A percentile compares a stretch with the other conserved stretches of the same genome.
phyloP scores from a whole-genome alignment of 345 rosid species.

The Trapa bicornis region DNA sequence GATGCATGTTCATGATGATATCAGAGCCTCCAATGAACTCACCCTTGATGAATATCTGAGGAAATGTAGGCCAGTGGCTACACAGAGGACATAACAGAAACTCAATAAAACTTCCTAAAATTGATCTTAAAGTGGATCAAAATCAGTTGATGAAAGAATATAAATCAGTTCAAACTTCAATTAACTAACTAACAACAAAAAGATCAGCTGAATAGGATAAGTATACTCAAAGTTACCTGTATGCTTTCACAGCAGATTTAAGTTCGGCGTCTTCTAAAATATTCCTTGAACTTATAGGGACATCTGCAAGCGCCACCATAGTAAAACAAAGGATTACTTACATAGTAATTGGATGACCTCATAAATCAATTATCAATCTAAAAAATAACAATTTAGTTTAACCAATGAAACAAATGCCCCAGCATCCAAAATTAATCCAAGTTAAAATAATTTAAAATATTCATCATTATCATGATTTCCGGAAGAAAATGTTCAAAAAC shows the following conservation, averaged over 20 bases:
- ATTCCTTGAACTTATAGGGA: constrained; percentile 75
- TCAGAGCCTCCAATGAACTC: constrained; percentile 95
- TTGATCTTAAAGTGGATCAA: background rate
- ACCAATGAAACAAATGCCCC: background rate
- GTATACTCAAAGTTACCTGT: constrained; percentile 36
- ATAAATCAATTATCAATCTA: background rate
- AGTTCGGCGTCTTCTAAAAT: constrained; percentile 79
- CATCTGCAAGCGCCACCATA: constrained; percentile 32
- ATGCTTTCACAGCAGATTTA: constrained; percentile 70
- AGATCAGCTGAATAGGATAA: too few relatives aligned
- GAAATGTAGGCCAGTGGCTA: constrained; percentile 97
- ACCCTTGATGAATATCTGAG: constrained; percentile 85
- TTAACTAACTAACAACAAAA: background rate
- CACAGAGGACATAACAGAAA: constrained; percentile 8
- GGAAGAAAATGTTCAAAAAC: background rate
- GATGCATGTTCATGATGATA: constrained; percentile 80
- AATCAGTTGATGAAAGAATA: background rate
- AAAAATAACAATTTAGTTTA: background rate
- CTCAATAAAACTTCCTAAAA: background rate
- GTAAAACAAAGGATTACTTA: background rate
- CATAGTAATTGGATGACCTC: background rate
- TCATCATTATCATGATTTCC: background rate
- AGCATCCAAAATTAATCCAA: background rate
- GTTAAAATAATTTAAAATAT: background rate
- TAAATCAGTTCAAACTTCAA: background rate